Evolutionary conservation across 257 asterid genomes (phyloP), one percentile per base, ranked within the genome.

Genomic region (Nicotiana knightiana): DNA sequence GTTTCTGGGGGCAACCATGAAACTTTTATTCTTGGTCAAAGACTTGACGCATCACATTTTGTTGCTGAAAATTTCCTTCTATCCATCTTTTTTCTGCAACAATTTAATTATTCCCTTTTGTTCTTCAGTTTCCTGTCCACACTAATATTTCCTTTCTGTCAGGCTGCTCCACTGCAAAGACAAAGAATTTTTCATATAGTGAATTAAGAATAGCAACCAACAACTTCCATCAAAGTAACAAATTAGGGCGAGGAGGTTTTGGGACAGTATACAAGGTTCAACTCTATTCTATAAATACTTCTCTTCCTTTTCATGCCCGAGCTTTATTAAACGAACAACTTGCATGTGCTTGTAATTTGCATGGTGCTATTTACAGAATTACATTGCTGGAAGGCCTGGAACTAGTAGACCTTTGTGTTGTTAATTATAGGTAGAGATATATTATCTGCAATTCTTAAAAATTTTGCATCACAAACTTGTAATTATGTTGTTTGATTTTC

Each of bases 231-330:
- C 91, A 78, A 81, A 83, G 87, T 63, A 90, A 89, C 87, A 94
- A 90, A 89, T 87, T 94, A 80, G 98, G 98, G 21, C 85, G 93
- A 83, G 98, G 98, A 88, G 97, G 98, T 82, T 94, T 93, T 80
- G 98, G 98, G 58, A 93, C 87, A 64, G 98, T 94, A 79, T 94
- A 92, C 89, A 93, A 94, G 98, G 98, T 93, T 64, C 33, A 48
- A 53, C 81, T 75, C 53, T 80, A 81, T 81, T 83, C 79, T 83
- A 79, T 76, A 67, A 15, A 24, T 33, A 77, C 33, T 70, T 76
- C 67, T 67, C 13, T 55, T 24, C 61, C 10, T 65, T 67, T 64
- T 53, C 54, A 13, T 54, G 46, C 18, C 32, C 4, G 64, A 43
- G 53, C 77, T 64, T 51, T 53, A 21, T 76, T 67, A 64, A 28